Evolutionary conservation across 2,329 filamentous ascomycete genomes (phyloP).

Genomic region (Aspergillus sp.): DNA sequence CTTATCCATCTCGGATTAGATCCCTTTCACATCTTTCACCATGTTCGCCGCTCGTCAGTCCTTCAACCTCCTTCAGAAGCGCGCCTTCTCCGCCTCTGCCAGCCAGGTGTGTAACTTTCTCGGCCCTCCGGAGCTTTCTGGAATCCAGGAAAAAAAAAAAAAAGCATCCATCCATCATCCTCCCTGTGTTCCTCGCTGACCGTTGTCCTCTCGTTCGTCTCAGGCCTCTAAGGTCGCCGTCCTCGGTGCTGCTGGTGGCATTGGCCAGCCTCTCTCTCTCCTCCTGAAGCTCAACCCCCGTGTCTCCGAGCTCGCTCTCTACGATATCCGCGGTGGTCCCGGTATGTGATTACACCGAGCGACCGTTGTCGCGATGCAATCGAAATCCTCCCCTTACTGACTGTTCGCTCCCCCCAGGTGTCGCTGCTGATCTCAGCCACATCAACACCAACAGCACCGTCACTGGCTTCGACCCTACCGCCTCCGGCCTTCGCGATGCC

Average conservation of each 20-base stretch:
- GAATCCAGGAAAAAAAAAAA: too few relatives aligned
- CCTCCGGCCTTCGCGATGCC: slow-evolving; percentile 70
- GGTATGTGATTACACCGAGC: slow-evolving; percentile 57
- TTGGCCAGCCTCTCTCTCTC: slow-evolving; percentile 95
- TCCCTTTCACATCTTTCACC: slow-evolving; percentile 32
- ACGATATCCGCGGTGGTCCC: slow-evolving; percentile 93
- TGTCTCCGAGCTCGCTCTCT: slow-evolving; percentile 90
- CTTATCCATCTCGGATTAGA: slow-evolving; percentile 7
- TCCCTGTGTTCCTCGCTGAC: slow-evolving; percentile 11
- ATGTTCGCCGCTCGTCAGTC: slow-evolving; percentile 71
- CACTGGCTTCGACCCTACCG: slow-evolving; percentile 79
- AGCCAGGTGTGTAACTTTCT: slow-evolving; percentile 60
- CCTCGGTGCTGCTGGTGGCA: slow-evolving; percentile 94
- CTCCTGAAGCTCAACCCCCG: slow-evolving; percentile 98
- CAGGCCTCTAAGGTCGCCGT: slow-evolving; percentile 97
- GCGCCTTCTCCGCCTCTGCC: slow-evolving; percentile 77
- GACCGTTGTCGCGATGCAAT: not conserved
- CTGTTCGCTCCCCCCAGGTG: slow-evolving; percentile 58
- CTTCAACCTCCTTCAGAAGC: slow-evolving; percentile 62
- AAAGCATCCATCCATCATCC: not conserved
- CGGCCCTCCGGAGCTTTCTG: slow-evolving; percentile 7
- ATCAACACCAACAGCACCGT: slow-evolving; percentile 98
- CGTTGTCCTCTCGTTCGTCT: slow-evolving; percentile 7
- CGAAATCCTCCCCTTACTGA: not conserved
- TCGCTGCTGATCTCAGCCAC: slow-evolving; percentile 96